Conservation (phyloP, 768 basidiomycete genomes). For the Lactifluus pinguis region DNA sequence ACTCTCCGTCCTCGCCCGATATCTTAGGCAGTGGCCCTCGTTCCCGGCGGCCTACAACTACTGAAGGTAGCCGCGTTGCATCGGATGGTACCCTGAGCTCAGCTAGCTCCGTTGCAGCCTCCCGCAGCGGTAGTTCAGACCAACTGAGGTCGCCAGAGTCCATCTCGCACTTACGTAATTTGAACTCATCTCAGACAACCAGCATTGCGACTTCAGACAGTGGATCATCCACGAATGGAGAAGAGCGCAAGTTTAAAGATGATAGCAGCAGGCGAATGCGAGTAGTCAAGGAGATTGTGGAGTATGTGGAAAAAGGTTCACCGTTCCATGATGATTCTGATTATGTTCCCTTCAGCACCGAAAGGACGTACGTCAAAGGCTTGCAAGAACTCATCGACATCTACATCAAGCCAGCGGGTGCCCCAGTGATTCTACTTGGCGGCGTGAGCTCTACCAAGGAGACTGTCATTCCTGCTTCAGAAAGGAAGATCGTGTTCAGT, state of each 20-base stretch:
- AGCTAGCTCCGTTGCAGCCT: constrained; percentile 32
- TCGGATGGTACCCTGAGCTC: constrained; percentile 37
- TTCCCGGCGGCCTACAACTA: constrained; percentile 58
- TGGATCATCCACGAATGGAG: constrained; percentile 43
- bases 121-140: constrained; percentile 34
- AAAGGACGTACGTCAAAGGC: constrained; percentile 91
- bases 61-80: constrained; percentile 49
- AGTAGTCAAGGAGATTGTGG: constrained; percentile 84
- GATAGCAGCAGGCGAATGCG: constrained; percentile 78
- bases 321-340: constrained; percentile 14
- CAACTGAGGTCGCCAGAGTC: constrained; percentile 61
- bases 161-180: constrained; percentile 51
- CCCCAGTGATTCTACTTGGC: constrained; percentile 59
- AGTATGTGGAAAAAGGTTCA: constrained; percentile 42
- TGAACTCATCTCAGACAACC: constrained; percentile 51
- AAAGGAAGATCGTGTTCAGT: constrained; percentile 87
- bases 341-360: constrained; percentile 50
- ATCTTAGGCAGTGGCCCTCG: constrained; percentile 29
- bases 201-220: constrained; percentile 75
- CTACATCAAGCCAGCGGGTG: constrained; percentile 80
- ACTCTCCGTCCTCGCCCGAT: constrained; percentile 44
- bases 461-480: constrained; percentile 72
- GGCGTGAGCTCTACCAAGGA: constrained; percentile 70
- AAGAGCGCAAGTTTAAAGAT: constrained; percentile 87
- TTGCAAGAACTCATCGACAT: constrained; percentile 90